A percentile compares a stretch with the other conserved stretches of the same genome.
phyloP scores from a whole-genome alignment of 768 basidiomycete species.

The Termitomyces sp. region DNA sequence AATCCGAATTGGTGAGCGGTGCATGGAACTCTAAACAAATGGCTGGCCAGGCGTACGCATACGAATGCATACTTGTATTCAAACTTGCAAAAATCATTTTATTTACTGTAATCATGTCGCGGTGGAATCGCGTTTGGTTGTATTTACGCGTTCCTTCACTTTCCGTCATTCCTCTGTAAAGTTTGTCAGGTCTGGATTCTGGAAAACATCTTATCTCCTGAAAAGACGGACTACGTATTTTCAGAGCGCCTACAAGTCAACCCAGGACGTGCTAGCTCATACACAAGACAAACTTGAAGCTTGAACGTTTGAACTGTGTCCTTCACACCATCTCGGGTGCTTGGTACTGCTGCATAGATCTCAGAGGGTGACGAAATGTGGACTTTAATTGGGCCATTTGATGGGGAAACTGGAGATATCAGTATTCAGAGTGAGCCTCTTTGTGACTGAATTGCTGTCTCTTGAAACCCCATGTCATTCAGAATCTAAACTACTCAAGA shows the following conservation, averaged over 20 bases:
- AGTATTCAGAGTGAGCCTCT: slow-evolving; percentile 32
- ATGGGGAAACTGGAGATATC: slow-evolving; percentile 32
- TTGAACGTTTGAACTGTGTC: neutral
- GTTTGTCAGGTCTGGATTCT: neutral
- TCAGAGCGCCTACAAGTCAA: neutral
- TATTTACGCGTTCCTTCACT: slow-evolving; percentile 9
- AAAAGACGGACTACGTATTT: neutral
- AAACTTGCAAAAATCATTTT: neutral
- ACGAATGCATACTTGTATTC: neutral
- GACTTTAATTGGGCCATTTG: slow-evolving; percentile 51
- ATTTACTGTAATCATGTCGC: neutral
- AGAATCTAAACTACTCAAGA: slow-evolving; percentile 57
- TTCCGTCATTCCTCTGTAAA: neutral
- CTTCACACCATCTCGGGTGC: neutral
- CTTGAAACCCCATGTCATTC: neutral
- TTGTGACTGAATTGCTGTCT: neutral
- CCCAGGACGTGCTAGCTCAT: neutral
- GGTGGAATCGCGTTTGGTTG: slow-evolving; percentile 4
- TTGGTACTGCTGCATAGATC: neutral
- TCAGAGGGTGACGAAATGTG: slow-evolving; percentile 36
- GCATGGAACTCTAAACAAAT: neutral
- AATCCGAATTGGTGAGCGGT: neutral
- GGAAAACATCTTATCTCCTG: neutral
- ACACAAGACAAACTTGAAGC: neutral
- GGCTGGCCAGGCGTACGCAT: neutral